A percentile compares a stretch with the other conserved stretches of the same genome.
phyloP scores from a whole-genome alignment of 768 basidiomycete genomes.

The Fibroporia radiculosa region DNA sequence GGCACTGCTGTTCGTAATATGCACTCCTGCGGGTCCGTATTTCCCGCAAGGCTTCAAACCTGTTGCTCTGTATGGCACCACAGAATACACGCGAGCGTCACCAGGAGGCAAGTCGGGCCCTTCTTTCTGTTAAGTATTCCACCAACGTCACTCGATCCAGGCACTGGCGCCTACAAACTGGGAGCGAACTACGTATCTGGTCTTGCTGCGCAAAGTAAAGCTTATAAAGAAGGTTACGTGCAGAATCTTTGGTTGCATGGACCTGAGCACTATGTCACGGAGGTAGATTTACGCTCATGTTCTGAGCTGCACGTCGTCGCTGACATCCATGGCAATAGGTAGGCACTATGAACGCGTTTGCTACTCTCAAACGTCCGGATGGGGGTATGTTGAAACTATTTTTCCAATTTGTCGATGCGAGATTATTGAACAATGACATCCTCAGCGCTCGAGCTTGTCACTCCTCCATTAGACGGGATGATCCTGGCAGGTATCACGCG shows the following conservation, averaged over 20 bases:
- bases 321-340: conserved; percentile 31
- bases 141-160: conserved; percentile 23
- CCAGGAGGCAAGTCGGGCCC: conserved; percentile 30
- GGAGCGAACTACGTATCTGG: conserved; percentile 88
- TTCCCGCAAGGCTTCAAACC: conserved; percentile 88
- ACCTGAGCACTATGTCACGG: conserved; percentile 41
- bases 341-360: conserved; percentile 91
- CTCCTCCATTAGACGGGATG: conserved; percentile 58
- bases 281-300: conserved; percentile 21
- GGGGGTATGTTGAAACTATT: conserved; percentile 41
- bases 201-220: conserved; percentile 76
- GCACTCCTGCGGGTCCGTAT: conserved; percentile 67
- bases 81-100: conserved; percentile 38
- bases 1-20: conserved; percentile 62
- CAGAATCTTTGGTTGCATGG: conserved; percentile 92
- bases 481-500: conserved; percentile 67
- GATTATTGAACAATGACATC: not conserved
- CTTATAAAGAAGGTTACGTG: conserved; percentile 67
- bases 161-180: conserved; percentile 83
- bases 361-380: conserved; percentile 64
- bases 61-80: conserved; percentile 68
- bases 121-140: not conserved
- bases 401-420: not conserved
- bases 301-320: not conserved
- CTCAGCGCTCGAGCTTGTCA: conserved; percentile 49